Conservation (phyloP, 1,284 basidiomycete genomes). For the Grifola frondosa region DNA sequence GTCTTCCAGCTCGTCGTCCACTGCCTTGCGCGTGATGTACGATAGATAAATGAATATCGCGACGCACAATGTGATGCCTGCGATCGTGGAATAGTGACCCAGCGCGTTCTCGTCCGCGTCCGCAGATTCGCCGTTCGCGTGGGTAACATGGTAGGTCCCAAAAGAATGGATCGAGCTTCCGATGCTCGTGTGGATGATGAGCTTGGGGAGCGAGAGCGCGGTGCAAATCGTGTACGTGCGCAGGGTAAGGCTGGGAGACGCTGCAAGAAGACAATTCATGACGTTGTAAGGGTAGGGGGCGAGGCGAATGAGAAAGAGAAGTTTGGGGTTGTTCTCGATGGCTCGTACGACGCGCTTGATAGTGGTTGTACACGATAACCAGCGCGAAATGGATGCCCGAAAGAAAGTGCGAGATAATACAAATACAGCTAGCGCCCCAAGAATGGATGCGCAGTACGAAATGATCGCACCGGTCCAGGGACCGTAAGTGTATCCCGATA, state of each 20-base stretch:
- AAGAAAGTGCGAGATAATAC: slow-evolving; percentile 71
- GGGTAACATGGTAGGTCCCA: slow-evolving; percentile 56
- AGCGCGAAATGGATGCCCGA: slow-evolving; percentile 64
- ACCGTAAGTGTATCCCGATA: slow-evolving; percentile 87
- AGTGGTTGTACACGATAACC: slow-evolving; percentile 64
- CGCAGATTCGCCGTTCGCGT: slow-evolving; percentile 26
- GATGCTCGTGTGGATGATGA: slow-evolving; percentile 82
- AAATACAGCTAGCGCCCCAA: slow-evolving; percentile 80
- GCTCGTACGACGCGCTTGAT: slow-evolving; percentile 78
- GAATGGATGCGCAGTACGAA: slow-evolving; percentile 82
- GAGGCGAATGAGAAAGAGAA: slow-evolving; percentile 84
- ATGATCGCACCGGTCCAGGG: slow-evolving; percentile 76
- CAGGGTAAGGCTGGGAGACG: slow-evolving; percentile 80
- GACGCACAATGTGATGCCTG: slow-evolving; percentile 72
- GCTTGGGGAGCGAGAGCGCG: slow-evolving; percentile 80
- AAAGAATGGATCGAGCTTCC: slow-evolving; percentile 84
- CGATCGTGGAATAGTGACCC: slow-evolving; percentile 64
- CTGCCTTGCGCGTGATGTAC: slow-evolving; percentile 75
- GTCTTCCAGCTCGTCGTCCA: slow-evolving; percentile 75
- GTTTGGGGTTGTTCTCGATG: slow-evolving; percentile 82
- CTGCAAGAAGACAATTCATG: slow-evolving; percentile 86
- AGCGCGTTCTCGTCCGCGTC: slow-evolving; percentile 42
- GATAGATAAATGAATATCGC: slow-evolving; percentile 79
- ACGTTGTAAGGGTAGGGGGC: slow-evolving; percentile 87
- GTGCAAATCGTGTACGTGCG: slow-evolving; percentile 80